Evolutionary conservation across 1,284 basidiomycete genomes (phyloP).

Genomic region (Stygiomarasmius scandens): DNA sequence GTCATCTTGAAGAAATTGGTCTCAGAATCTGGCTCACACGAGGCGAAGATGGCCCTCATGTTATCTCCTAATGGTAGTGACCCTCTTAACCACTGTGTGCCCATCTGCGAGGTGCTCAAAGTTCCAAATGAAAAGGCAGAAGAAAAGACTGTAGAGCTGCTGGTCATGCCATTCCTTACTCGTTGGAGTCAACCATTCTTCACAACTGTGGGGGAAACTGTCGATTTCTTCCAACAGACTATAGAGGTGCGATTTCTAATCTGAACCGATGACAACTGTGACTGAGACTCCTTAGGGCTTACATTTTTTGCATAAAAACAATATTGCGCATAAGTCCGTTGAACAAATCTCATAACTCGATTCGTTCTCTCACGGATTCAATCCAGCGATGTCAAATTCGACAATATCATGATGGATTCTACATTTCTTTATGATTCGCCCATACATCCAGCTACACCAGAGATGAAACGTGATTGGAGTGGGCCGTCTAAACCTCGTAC

Average conservation of each 20-base stretch:
- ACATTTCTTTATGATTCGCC: constrained; percentile 24
- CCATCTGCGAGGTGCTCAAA: constrained; percentile 23
- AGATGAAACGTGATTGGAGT: constrained; percentile 19
- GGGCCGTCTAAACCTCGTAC: constrained; percentile 22
- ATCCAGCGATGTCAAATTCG: constrained; percentile 33
- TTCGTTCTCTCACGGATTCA: background rate
- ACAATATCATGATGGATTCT: constrained; percentile 42
- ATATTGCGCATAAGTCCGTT: constrained; percentile 32
- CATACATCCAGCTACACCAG: constrained; percentile 24
- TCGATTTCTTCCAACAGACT: constrained; percentile 36
- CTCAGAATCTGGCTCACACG: constrained; percentile 1
- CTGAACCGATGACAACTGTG: no score
- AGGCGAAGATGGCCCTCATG: constrained; percentile 10
- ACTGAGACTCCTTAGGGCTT: no score
- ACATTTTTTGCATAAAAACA: constrained; percentile 30
- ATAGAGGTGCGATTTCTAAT: constrained; percentile 33
- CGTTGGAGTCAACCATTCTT: constrained; percentile 27
- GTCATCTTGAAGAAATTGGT: constrained; percentile 11
- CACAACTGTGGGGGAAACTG: constrained; percentile 34
- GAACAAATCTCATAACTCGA: background rate
- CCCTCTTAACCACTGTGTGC: constrained; percentile 30
- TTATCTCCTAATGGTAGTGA: constrained; percentile 3
- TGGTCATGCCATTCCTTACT: constrained; percentile 36
- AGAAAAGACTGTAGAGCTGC: constrained; percentile 13
- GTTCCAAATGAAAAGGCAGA: constrained; percentile 12